A percentile compares a stretch with the other conserved stretches of the same genome.
Evolutionary conservation across 2,329 filamentous ascomycete genomes (phyloP).

Genomic region (Phialophora tarda): DNA sequence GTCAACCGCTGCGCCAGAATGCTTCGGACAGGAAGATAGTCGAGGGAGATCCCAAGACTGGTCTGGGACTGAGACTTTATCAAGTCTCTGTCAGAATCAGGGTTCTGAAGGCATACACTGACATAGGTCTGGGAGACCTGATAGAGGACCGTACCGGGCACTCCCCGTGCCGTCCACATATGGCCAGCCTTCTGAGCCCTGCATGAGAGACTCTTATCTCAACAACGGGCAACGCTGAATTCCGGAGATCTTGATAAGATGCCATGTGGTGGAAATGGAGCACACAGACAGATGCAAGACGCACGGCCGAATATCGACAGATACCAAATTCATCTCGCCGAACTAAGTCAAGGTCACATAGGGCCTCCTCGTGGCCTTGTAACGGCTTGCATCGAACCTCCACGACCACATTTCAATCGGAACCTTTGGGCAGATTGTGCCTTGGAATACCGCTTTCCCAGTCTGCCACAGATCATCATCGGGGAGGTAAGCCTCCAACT

Average conservation of each 20-base stretch:
- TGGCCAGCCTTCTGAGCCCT: background rate
- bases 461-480: background rate
- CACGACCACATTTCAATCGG: background rate
- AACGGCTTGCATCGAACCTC: background rate
- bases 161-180: slow-evolving; percentile 1
- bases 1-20: background rate
- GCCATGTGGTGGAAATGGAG: background rate
- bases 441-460: background rate
- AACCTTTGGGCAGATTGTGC: background rate
- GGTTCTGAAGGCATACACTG: background rate
- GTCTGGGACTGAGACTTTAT: background rate
- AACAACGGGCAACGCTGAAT: background rate
- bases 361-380: background rate
- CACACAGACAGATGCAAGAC: background rate
- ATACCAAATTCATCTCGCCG: background rate
- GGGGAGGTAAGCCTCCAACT: background rate
- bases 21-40: background rate
- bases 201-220: background rate
- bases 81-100: background rate
- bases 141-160: background rate
- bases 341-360: background rate
- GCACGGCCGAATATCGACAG: background rate
- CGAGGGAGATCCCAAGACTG: background rate
- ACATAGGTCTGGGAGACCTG: background rate
- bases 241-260: background rate